Percentiles rank a stretch among this genome's conserved stretches.
phyloP scores from a whole-genome alignment of 208 protist genomes.

The Crithidia brevicula region DNA sequence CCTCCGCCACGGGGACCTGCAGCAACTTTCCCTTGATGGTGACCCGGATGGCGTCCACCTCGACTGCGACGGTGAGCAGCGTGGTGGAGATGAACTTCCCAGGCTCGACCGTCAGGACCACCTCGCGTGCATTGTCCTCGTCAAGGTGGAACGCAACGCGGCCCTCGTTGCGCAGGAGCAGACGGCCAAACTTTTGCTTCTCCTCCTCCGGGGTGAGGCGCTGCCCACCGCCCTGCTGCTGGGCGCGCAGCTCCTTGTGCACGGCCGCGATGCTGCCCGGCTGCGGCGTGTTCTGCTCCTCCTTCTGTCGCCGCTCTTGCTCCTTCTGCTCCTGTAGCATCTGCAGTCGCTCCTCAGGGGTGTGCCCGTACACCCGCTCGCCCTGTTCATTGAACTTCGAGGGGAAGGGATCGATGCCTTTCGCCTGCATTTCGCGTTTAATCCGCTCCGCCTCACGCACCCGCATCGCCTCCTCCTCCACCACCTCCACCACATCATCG shows the following conservation, averaged over 20 bases:
- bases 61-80: slow-evolving; percentile 91
- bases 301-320: slow-evolving; percentile 47
- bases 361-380: slow-evolving; percentile 91
- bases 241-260: slow-evolving; percentile 62
- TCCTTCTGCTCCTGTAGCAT: slow-evolving; percentile 87
- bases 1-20: slow-evolving; percentile 87
- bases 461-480: slow-evolving; percentile 50
- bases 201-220: slow-evolving; percentile 88
- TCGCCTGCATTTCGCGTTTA: slow-evolving; percentile 71
- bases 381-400: slow-evolving; percentile 88
- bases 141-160: slow-evolving; percentile 89
- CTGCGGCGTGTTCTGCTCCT: slow-evolving; percentile 34
- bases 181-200: slow-evolving; percentile 83
- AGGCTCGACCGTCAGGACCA: slow-evolving; percentile 87
- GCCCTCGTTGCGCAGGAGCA: slow-evolving; percentile 93
- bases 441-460: slow-evolving; percentile 67
- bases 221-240: slow-evolving; percentile 44
- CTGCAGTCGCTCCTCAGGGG: slow-evolving; percentile 87
- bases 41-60: slow-evolving; percentile 92
- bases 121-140: slow-evolving; percentile 66
- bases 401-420: slow-evolving; percentile 80
- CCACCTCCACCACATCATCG: slow-evolving; percentile 53
- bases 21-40: slow-evolving; percentile 95
- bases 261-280: slow-evolving; percentile 66
- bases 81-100: slow-evolving; percentile 95